These are phyloP conservation scores for Oryza glaberrima DNA, from an alignment of 176 grass and related monocot genomes.

Conservation along the genomic window DNA sequence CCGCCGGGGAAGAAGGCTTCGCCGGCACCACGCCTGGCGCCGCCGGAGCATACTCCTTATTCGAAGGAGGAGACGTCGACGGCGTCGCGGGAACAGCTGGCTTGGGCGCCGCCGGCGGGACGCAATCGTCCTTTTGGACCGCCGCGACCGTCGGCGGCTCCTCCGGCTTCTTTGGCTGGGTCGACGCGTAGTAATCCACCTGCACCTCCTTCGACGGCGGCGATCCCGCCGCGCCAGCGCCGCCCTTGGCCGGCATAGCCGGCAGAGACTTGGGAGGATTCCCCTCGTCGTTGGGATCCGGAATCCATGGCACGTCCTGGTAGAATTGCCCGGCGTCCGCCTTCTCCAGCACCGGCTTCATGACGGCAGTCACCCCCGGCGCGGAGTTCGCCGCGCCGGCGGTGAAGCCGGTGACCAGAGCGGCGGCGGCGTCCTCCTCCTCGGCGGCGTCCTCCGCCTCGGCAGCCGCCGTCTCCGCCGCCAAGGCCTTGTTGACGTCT, in stretches of 20 bases:
- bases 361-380: no score
- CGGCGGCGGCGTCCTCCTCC: background rate
- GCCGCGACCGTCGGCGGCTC: background rate
- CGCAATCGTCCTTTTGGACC: background rate
- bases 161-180: background rate
- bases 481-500: background rate
- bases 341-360: background rate
- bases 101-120: background rate
- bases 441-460: no score
- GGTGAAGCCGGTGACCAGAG: background rate
- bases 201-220: background rate
- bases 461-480: no score
- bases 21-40: no score
- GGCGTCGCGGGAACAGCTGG: background rate
- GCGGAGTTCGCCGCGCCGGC: no score
- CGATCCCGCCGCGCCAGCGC: no score
- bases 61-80: no score
- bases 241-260: no score
- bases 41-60: background rate
- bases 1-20: no score
- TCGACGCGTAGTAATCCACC: background rate
- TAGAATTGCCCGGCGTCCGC: background rate
- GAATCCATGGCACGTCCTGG: background rate
- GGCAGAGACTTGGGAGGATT: no score
- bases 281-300: background rate